Evolutionary conservation across 2,329 filamentous ascomycete genomes (phyloP).

Genomic region (Sporothrix inflata): DNA sequence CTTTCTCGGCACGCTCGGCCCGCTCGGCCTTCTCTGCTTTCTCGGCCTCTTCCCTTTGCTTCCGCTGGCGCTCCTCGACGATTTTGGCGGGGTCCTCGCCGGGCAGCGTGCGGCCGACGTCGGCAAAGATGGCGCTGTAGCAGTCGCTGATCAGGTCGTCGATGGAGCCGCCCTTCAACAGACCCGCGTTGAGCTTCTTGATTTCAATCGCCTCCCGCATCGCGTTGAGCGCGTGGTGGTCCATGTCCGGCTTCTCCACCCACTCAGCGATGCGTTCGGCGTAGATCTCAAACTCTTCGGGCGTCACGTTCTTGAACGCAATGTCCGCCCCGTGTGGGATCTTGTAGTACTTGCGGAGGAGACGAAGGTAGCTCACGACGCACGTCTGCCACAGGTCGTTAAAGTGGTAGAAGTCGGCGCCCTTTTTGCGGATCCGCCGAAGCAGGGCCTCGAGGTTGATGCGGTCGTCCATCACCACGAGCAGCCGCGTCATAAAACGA

Average conservation of each 20-base stretch:
- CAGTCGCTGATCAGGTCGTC: constrained; percentile 94
- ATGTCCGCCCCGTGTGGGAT: constrained; percentile 55
- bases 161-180: constrained; percentile 83
- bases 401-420: constrained; percentile 72
- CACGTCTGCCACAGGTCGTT: constrained; percentile 62
- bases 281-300: constrained; percentile 62
- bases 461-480: constrained; percentile 75
- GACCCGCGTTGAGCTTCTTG: constrained; percentile 76
- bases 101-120: constrained; percentile 64
- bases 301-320: constrained; percentile 56
- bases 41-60: constrained; percentile 41
- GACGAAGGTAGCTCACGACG: constrained; percentile 56
- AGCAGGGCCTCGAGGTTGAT: constrained; percentile 76
- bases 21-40: constrained; percentile 34
- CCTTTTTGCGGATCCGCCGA: constrained; percentile 78
- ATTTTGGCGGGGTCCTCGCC: constrained; percentile 52
- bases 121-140: constrained; percentile 76
- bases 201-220: constrained; percentile 62
- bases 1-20: constrained; percentile 33
- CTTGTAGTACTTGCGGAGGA: constrained; percentile 55
- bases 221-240: constrained; percentile 54
- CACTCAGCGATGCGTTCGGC: constrained; percentile 59
- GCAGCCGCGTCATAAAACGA: constrained; percentile 74
- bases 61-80: constrained; percentile 48
- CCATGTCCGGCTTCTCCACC: constrained; percentile 48